Percentiles rank a stretch among this genome's conserved stretches.
These are phyloP conservation scores for Chamaecrista fasciculata DNA, from an alignment of 306 rosid species.

Conservation along the genomic window DNA sequence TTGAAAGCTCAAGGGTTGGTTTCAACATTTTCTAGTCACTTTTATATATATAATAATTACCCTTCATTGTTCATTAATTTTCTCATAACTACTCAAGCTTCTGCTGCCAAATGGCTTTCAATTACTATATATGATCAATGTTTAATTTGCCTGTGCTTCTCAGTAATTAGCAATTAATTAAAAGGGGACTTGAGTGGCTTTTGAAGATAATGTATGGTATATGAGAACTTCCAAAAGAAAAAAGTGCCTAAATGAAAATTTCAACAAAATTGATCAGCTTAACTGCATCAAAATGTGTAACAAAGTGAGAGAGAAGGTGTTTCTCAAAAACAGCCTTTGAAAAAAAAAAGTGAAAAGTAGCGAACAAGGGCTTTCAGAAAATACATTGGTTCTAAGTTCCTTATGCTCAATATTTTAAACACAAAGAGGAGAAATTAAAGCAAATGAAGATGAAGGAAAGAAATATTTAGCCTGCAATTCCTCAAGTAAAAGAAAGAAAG, in stretches of 20 bases:
- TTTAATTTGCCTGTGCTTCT: background rate
- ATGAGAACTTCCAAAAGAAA: too few relatives aligned
- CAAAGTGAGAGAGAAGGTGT: background rate
- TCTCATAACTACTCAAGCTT: background rate
- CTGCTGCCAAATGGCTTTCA: background rate
- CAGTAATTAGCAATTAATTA: background rate
- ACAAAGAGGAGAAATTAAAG: background rate
- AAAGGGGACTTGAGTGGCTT: too few relatives aligned
- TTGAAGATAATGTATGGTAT: too few relatives aligned
- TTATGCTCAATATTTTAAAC: background rate
- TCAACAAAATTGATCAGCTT: background rate
- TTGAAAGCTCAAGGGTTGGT: constrained; percentile 14
- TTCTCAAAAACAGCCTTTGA: background rate
- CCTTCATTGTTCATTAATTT: too few relatives aligned
- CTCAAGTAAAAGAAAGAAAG: background rate
- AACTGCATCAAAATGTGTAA: background rate
- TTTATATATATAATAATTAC: too few relatives aligned
- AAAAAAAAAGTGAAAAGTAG: background rate
- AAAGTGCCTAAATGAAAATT: background rate
- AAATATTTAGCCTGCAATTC: background rate
- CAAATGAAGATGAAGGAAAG: background rate
- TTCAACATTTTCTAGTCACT: background rate
- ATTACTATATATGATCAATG: background rate
- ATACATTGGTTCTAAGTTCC: background rate
- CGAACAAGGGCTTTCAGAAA: background rate